Conservation (phyloP, 2,329 filamentous ascomycete species). For the Epichloe aotearoae region DNA sequence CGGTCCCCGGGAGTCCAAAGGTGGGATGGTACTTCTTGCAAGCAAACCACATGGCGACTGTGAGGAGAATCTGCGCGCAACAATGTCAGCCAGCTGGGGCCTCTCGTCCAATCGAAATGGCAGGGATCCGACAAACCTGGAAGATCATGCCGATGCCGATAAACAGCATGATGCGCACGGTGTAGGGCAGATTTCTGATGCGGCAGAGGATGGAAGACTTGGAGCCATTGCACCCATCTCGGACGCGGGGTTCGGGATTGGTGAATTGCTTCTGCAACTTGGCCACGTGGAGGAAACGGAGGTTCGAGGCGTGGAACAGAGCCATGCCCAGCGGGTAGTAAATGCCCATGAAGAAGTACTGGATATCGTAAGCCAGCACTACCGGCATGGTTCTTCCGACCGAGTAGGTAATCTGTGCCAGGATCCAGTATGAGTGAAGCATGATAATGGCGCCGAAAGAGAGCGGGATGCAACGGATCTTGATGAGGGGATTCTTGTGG, state of each 20-base stretch:
- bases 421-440: conserved; percentile 25
- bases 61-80: conserved; percentile 32
- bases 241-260: conserved; percentile 4
- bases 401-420: conserved; percentile 29
- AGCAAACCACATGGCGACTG: conserved; percentile 40
- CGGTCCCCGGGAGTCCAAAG: conserved; percentile 30
- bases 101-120: neutral
- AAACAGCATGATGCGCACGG: neutral
- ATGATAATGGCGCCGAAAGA: conserved; percentile 23
- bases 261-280: conserved; percentile 22
- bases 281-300: conserved; percentile 43
- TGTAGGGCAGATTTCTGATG: neutral
- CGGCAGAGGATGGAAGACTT: conserved; percentile 6
- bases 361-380: conserved; percentile 30
- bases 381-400: conserved; percentile 27
- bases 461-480: conserved; percentile 24
- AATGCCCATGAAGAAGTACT: conserved; percentile 54
- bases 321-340: conserved; percentile 51
- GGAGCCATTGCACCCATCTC: conserved; percentile 5
- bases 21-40: conserved; percentile 44
- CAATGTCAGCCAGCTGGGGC: neutral
- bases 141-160: neutral
- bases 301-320: conserved; percentile 52
- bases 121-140: neutral
- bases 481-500: conserved; percentile 21